These are phyloP conservation scores for Pelagomonas calceolata DNA, from an alignment of 108 stramenopile genomes.

Conservation along the genomic window DNA sequence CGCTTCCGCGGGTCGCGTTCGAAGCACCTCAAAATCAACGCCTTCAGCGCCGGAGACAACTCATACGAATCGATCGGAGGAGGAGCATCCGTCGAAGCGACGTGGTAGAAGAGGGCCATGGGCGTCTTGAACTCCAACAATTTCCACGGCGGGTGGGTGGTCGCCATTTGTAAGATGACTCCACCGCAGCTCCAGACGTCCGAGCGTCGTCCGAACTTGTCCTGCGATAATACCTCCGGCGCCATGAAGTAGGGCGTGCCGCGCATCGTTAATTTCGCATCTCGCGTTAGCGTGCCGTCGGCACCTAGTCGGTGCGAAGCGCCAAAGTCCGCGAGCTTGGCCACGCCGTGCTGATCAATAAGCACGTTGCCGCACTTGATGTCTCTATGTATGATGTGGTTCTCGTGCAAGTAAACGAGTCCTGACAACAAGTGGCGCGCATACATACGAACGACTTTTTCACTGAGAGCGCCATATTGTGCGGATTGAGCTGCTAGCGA, in stretches of 20 bases:
- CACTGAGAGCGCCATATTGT: conserved; percentile 74
- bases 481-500: conserved; percentile 59
- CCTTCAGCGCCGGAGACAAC: conserved; percentile 31
- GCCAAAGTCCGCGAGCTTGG: conserved; percentile 87
- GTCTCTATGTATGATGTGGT: conserved; percentile 83
- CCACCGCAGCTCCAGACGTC: conserved; percentile 84
- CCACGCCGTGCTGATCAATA: conserved; percentile 73
- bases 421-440: conserved; percentile 74
- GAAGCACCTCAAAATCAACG: conserved; percentile 48
- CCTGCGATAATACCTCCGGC: conserved; percentile 74
- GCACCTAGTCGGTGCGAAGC: conserved; percentile 55
- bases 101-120: conserved; percentile 65
- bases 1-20: conserved; percentile 51
- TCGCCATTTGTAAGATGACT: conserved; percentile 73
- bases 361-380: conserved; percentile 89
- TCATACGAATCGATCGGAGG: conserved; percentile 32
- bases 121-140: conserved; percentile 77
- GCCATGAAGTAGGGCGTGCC: conserved; percentile 87
- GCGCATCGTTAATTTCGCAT: neutral
- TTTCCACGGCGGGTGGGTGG: conserved; percentile 77
- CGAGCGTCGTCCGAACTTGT: conserved; percentile 65
- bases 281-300: neutral
- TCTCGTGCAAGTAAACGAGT: conserved; percentile 71
- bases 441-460: conserved; percentile 60
- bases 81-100: conserved; percentile 44